Evolutionary conservation across 2,329 filamentous ascomycete genomes (phyloP), one percentile per base, ranked within the genome.

Genomic region (Colletotrichum sojae): DNA sequence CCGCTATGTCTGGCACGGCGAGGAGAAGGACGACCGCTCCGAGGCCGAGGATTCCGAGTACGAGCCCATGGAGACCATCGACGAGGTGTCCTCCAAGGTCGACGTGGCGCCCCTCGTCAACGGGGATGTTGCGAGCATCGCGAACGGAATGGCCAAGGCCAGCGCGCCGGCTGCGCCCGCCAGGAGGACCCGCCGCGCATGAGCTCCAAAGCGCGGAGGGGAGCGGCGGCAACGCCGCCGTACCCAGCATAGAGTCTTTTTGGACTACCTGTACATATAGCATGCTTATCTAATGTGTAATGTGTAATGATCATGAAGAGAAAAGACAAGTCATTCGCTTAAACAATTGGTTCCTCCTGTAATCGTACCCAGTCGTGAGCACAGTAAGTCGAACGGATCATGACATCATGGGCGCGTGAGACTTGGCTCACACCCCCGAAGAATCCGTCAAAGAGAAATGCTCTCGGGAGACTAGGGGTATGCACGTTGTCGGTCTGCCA

Each of bases 1-100:
- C 60, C 78, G 86, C 22, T 87, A 88, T 64, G 79, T 88, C 3
- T 79, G 83, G 18, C 81, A 79, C 49, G 82, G 82, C 36, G 82
- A 83, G n/a, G 81, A 81, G 16, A 84, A 86, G 52, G 89, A 90
- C 72, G 88, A 89, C 63, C 79, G 88, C 48, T 89, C 87, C 63
- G 85, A 88, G 20, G 82, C 83, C 48, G 88, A 89, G 66, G 86
- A 86, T 22, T 81, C 82, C 13, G 84, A 83, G 12, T 81, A 82
- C 9, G 83, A 83, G 70, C 67, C 63, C 25, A 51, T 67, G 55
- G 67, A 67, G 16, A 69, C 62, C 20, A 69, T 69, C 15, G 67
- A 69, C 10, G 62, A 69, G 62, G 55, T 67, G 6, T 57, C 67
- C 43, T 57, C 67, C 43, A 69, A 69, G 67, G 20, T 61, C 16